Base-by-base conservation (phyloP, 1,139 yeast species). In the Sugiyamaella xylanicola region DNA sequence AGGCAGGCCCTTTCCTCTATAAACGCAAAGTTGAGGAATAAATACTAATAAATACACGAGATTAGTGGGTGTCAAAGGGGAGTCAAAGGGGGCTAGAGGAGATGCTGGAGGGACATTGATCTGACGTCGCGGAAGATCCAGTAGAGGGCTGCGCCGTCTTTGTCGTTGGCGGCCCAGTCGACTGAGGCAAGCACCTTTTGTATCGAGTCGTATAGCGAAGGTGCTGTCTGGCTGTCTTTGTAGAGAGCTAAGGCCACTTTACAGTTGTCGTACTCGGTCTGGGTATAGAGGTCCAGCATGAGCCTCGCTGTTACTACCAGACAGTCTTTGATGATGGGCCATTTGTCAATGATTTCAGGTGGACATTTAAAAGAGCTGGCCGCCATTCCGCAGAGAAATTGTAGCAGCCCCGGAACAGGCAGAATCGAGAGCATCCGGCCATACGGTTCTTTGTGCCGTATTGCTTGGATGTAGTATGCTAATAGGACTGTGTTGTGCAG, bases 331-430 rank as follows among this genome's bases (percentile, higher is more conserved):
- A 62, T 48, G 16, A 57, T 36, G 20, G 64, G 64, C 65, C 65
- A 62, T 27, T 57, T 56, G 13, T 51, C 56, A 20, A 55, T 54
- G 37, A 61, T 56, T 13, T 55, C 61, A 1, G 58, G 54, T 1
- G 58, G 61, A 27, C 59, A 58, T 32, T 59, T 60, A 56, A 62
- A 58, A n/a, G 63, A 55, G 42, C 62, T 59, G 25, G 59, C 56
- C 16, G 63, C 65, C 64, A 62, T 61, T 2, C 65, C 65, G 22
- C 60, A 55, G 17, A 62, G 53, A 42, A 62, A 62, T 44, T 62
- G 65, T 15, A 62, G 46, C 35, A 61, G 40, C 13, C 65, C 65
- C 2, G 65, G 65, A 3, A 62, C 63, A 3, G 65, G 64, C 11
- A 51, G 51, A n/a, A 62, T 51, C 2, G 61, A 56, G 29, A 60